phyloP scores from a whole-genome alignment of 1,284 basidiomycete genomes.

The Dichomitus squalens region DNA sequence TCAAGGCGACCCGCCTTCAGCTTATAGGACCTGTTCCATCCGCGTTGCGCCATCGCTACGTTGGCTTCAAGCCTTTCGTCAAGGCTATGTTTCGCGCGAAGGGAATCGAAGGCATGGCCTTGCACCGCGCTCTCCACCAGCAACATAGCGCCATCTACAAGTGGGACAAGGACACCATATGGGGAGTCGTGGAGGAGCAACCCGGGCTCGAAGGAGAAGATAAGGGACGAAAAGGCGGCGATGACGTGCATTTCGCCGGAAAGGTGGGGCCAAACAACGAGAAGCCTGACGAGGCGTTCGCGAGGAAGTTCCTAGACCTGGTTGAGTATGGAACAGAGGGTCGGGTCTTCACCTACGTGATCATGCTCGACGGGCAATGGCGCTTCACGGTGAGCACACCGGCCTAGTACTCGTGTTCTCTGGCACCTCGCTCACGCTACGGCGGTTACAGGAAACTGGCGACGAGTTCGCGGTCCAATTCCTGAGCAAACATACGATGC shows the following conservation, averaged over 20 bases:
- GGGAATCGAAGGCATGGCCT: conserved; percentile 40
- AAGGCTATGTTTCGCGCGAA: conserved; percentile 42
- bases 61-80: conserved; percentile 47
- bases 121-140: conserved; percentile 44
- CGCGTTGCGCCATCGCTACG: conserved; percentile 47
- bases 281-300: conserved; percentile 30
- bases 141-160: conserved; percentile 49
- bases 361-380: conserved; percentile 47
- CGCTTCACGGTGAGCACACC: conserved; percentile 40
- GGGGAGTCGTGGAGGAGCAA: too few species aligned
- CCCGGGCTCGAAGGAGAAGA: too few species aligned
- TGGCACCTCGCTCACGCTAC: not conserved
- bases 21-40: conserved; percentile 47
- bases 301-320: conserved; percentile 46
- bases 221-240: not conserved
- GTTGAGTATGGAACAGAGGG: conserved; percentile 44
- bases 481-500: conserved; percentile 55
- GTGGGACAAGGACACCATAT: conserved; percentile 41
- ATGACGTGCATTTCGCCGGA: too few species aligned
- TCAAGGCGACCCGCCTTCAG: conserved; percentile 49
- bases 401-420: not conserved
- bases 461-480: conserved; percentile 50
- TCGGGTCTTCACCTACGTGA: conserved; percentile 48
- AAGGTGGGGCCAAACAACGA: too few species aligned
- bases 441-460: conserved; percentile 41